Percentiles rank a stretch among this genome's conserved stretches.
phyloP scores from a whole-genome alignment of 2,329 filamentous ascomycete genomes.

The Akanthomyces lecanii region DNA sequence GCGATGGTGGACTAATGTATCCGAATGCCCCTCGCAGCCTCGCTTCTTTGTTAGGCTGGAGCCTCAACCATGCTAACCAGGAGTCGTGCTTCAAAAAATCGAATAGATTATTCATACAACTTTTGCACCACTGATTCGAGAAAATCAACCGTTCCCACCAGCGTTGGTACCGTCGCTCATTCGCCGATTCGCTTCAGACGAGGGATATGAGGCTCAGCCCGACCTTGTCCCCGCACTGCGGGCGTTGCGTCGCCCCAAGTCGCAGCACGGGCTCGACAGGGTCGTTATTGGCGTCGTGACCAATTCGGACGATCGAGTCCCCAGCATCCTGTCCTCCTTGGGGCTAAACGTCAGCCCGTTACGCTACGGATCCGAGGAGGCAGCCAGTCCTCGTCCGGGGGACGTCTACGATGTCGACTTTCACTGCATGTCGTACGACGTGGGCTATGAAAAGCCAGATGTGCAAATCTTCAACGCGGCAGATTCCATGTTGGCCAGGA shows the following conservation, averaged over 20 bases:
- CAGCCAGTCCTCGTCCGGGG: not conserved
- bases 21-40: not conserved
- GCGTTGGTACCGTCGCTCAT: conserved; percentile 46
- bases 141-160: conserved; percentile 35
- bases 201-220: conserved; percentile 48
- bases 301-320: conserved; percentile 60
- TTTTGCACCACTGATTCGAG: conserved; percentile 39
- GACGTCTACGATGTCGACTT: conserved; percentile 45
- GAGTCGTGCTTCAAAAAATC: not conserved
- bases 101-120: conserved; percentile 51
- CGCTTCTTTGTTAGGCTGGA: not conserved
- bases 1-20: conserved; percentile 58
- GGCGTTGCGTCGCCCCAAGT: conserved; percentile 30
- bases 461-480: conserved; percentile 52
- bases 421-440: conserved; percentile 59
- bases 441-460: conserved; percentile 57
- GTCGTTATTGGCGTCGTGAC: conserved; percentile 55
- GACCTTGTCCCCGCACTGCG: conserved; percentile 44
- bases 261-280: conserved; percentile 27
- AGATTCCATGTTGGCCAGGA: conserved; percentile 36
- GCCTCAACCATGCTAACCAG: not conserved
- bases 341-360: conserved; percentile 44
- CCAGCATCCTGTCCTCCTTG: conserved; percentile 48
- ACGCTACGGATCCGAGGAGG: conserved; percentile 24
- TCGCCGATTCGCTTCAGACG: conserved; percentile 47